phyloP scores from a whole-genome alignment of 2,329 filamentous ascomycete genomes.

The Curvularia sp. region DNA sequence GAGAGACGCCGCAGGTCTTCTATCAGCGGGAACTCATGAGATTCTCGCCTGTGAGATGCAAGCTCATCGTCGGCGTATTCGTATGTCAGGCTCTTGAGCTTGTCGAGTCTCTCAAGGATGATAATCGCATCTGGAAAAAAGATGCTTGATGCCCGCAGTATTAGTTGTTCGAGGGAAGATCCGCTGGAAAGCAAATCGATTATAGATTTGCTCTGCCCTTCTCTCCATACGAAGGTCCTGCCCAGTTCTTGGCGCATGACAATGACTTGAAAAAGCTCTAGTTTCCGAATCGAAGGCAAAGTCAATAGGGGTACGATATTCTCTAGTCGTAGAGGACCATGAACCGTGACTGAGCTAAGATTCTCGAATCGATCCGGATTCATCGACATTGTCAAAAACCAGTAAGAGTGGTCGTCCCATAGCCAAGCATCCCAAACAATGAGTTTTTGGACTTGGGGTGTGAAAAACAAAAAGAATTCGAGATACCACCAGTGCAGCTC shows the following conservation, averaged over 20 bases:
- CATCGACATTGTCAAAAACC: slow-evolving; percentile 10
- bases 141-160: slow-evolving; percentile 8
- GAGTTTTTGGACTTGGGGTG: slow-evolving; percentile 12
- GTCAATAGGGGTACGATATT: slow-evolving; percentile 19
- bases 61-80: slow-evolving; percentile 8
- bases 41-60: neutral
- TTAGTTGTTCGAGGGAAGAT: slow-evolving; percentile 11
- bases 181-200: neutral
- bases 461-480: slow-evolving; percentile 19
- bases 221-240: slow-evolving; percentile 8
- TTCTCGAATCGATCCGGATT: slow-evolving; percentile 10
- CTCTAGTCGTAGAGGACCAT: slow-evolving; percentile 15
- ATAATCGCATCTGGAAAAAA: neutral
- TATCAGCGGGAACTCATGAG: neutral
- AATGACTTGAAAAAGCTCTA: slow-evolving; percentile 9
- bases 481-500: slow-evolving; percentile 22
- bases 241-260: slow-evolving; percentile 9
- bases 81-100: slow-evolving; percentile 15
- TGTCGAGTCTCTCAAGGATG: slow-evolving; percentile 3
- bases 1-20: neutral
- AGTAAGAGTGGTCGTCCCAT: slow-evolving; percentile 19
- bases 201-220: neutral
- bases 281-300: slow-evolving; percentile 11
- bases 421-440: slow-evolving; percentile 11
- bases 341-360: slow-evolving; percentile 11